Evolutionary conservation across 108 stramenopile genomes (phyloP), one percentile per base, ranked within the genome.

Genomic region (Nitzschia sp.): DNA sequence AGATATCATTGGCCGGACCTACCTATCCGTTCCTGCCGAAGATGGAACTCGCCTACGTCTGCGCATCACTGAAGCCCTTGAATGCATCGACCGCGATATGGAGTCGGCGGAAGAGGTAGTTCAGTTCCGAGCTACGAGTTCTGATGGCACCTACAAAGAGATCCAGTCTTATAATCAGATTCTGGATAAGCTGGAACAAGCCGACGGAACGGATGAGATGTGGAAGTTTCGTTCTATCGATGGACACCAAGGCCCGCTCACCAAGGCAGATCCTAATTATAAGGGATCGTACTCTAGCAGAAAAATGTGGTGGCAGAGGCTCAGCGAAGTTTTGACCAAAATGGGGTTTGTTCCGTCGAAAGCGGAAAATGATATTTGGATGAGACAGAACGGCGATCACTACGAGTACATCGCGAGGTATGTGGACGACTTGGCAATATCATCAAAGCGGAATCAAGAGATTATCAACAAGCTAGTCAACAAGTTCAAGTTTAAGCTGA

Each of bases 361-460:
- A 28, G n/a, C n/a, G n/a, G n/a, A n/a, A n/a, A n/a, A n/a, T n/a
- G n/a, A n/a, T n/a, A n/a, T n/a, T n/a, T n/a, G 80, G 80, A 67
- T 81, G 63, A 24, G 66, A 15, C 35, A 54, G 1, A 26, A 13
- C 4, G 36, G 61, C 33, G 66, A 73, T 31, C 27, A 42, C 24
- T 78, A 74, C 60, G 77, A 78, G 33, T 68, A 73, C 38, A 46
- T 78, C 30, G 71, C 59, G 6, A 45, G 49, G 6, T 68, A 68
- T 36, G 77, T 78, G 38, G 77, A 78, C 36, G 77, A 78, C 59
- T 46, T 77, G 1, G 28, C 36, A 11, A 51, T 66, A 19, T 56
- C 46, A 1, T 27, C 28, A 2, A 64, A 47, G 27, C 61, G 70
- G 26, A 51, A 68, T 2, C 2, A 29, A 8, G 42, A 23, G 1